Conservation (phyloP, 352 stramenopile genomes). For the Phytophthora megakarya region DNA sequence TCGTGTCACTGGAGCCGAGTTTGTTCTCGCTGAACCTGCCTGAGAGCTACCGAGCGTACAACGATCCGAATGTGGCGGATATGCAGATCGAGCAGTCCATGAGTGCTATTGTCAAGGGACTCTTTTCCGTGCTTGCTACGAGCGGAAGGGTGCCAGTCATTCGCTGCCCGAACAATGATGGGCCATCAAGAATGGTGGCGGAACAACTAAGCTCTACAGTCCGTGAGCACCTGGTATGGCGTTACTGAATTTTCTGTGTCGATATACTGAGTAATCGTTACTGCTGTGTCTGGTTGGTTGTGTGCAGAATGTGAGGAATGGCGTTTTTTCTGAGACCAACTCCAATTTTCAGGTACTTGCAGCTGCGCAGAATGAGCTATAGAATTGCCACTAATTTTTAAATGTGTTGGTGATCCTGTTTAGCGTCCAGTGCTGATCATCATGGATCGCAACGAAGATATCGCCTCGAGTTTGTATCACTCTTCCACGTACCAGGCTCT, state of each 20-base stretch:
- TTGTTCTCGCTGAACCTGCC: slow-evolving; percentile 95
- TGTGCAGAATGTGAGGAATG: slow-evolving; percentile 57
- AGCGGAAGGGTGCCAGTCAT: slow-evolving; percentile 95
- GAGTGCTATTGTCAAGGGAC: slow-evolving; percentile 63
- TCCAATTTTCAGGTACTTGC: slow-evolving; percentile 70
- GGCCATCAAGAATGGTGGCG: slow-evolving; percentile 96
- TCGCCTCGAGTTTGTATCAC: slow-evolving; percentile 95
- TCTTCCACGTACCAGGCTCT: slow-evolving; percentile 94
- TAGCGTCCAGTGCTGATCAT: slow-evolving; percentile 96
- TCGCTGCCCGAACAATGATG: slow-evolving; percentile 92
- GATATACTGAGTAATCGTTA: slow-evolving; percentile 1
- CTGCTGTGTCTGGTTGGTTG: background rate
- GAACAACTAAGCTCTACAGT: slow-evolving; percentile 91
- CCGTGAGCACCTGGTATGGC: slow-evolving; percentile 68
- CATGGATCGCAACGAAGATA: slow-evolving; percentile 97
- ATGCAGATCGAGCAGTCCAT: slow-evolving; percentile 83
- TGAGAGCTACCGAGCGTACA: slow-evolving; percentile 95
- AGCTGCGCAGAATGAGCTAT: background rate
- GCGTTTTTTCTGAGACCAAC: slow-evolving; percentile 62
- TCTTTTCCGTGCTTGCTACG: slow-evolving; percentile 96
- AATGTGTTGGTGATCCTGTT: background rate
- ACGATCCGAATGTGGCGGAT: slow-evolving; percentile 85
- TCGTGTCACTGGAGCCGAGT: slow-evolving; percentile 94
- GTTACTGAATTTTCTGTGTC: background rate
- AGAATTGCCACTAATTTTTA: slow-evolving; percentile 8